Percentiles rank a stretch among this genome's conserved stretches.
Conservation (phyloP, 345 rosid genomes). For the Noccaea caerulescens region DNA sequence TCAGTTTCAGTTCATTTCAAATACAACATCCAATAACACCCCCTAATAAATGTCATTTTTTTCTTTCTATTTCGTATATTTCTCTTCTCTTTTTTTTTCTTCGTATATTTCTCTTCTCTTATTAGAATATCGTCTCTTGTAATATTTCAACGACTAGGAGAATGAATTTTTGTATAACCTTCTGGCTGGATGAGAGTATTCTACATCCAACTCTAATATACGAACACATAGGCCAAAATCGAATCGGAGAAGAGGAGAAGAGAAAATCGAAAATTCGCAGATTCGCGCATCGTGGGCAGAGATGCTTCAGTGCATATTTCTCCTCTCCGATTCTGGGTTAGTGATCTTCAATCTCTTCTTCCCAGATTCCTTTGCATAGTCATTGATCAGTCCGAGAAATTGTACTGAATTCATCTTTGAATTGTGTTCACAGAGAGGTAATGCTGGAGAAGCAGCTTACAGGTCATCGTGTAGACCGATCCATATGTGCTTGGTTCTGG, state of each 20-base stretch:
- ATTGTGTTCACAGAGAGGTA: slow-evolving; percentile 63
- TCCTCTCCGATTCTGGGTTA: slow-evolving; percentile 93
- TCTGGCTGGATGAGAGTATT: neutral
- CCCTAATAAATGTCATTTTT: too few species aligned
- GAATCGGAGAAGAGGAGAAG: neutral
- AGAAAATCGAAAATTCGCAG: neutral
- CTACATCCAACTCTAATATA: neutral
- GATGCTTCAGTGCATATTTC: slow-evolving; percentile 97
- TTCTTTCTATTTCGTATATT: too few species aligned
- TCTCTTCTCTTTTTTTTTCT: too few species aligned
- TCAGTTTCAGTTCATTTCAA: too few species aligned
- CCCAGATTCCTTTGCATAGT: neutral
- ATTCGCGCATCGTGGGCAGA: slow-evolving; percentile 22
- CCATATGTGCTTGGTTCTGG: slow-evolving; percentile 97
- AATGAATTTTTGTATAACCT: too few species aligned
- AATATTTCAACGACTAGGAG: too few species aligned
- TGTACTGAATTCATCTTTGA: neutral
- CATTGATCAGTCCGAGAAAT: neutral
- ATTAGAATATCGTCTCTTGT: too few species aligned
- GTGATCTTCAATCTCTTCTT: slow-evolving; percentile 14
- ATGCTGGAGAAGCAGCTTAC: slow-evolving; percentile 98
- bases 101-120: too few species aligned
- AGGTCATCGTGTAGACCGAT: slow-evolving; percentile 90
- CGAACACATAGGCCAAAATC: slow-evolving; percentile 1
- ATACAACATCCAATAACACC: too few species aligned